Base-by-base conservation (phyloP, 805 yeast species). In the Monosporozyma aerobia region DNA sequence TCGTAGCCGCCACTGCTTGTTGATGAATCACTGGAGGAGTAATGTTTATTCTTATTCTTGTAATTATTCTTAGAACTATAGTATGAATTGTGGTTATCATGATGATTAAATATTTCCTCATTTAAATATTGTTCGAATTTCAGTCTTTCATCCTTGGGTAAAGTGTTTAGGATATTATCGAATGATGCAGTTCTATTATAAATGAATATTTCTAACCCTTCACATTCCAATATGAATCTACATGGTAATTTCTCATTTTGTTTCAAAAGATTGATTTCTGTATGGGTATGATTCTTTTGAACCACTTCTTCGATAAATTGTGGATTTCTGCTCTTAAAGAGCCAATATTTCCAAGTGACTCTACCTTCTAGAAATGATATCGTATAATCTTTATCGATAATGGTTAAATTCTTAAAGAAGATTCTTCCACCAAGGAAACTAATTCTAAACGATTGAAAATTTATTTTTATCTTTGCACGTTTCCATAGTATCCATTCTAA, bases 271-370 rank as follows among this genome's bases (percentile, higher is more conserved):
- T 44, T 41, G 4, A n/a, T 45, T 13, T 19, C 44, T 6, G 41
- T 16, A 29, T 22, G 27, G 14, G 33, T 16, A 22, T 50, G 56
- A 48, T 65, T 62, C 10, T 53, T 53, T 13, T 60, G 58, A 53
- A 40, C 53, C 50, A 44, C 27, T 47, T 29, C 50, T 32, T 53
- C 58, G 25, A 54, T 54, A 47, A 43, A 62, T 33, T 51, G 60
- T 40, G 63, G 63, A 57, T 54, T 55, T 57, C 78, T 69, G 16
- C 75, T 65, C 5, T 68, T 64, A 3, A 73, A 69, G 50, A 88
- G 71, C 98, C 98, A 94, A 66, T 89, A 92, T 55, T 95, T 69
- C 98, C 98, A 94, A 0, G 95, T 87, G 29, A 92, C 63, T 59
- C 81, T 79, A 1, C 92, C 85, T 55, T 83, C 82, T 29, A 87